A percentile compares a stretch with the other conserved stretches of the same genome.
These are phyloP conservation scores for Protomyces gravidus DNA, from an alignment of 1,139 yeast genomes.

Conservation along the genomic window DNA sequence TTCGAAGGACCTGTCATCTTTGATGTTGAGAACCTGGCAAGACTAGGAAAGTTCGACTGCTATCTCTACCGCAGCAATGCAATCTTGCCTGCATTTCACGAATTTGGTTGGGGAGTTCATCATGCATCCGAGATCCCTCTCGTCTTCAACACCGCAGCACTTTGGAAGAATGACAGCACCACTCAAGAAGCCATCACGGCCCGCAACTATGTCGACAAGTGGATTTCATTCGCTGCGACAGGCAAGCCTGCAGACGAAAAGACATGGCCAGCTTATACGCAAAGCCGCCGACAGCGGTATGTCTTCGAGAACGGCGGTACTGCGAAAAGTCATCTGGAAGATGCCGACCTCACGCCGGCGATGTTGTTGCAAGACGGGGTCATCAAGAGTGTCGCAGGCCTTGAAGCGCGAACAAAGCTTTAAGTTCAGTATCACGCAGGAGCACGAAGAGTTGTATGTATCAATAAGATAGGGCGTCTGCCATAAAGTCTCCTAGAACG, in stretches of 20 bases:
- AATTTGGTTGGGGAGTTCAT: slow-evolving; percentile 15
- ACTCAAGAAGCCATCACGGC: slow-evolving; percentile 3
- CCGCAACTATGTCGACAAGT: slow-evolving; percentile 11
- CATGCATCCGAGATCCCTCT: slow-evolving; percentile 19
- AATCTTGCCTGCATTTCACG: slow-evolving; percentile 8
- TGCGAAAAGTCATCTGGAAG: neutral
- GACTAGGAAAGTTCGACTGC: slow-evolving; percentile 7
- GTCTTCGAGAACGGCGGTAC: neutral
- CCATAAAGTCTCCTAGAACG: too few species aligned
- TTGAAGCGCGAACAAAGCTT: neutral
- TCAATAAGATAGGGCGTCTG: too few species aligned
- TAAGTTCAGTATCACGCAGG: too few species aligned
- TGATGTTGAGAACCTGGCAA: slow-evolving; percentile 5
- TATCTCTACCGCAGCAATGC: slow-evolving; percentile 17
- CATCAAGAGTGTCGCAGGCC: neutral
- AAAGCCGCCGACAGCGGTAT: neutral
- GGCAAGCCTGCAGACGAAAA: slow-evolving; percentile 4
- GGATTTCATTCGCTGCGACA: slow-evolving; percentile 18
- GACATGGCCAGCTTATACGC: neutral
- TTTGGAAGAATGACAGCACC: slow-evolving; percentile 6
- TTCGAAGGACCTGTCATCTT: slow-evolving; percentile 23
- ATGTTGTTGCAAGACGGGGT: neutral
- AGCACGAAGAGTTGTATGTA: too few species aligned
- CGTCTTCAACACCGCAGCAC: slow-evolving; percentile 9
- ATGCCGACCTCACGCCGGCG: neutral